Percentiles rank a stretch among this genome's conserved stretches.
Evolutionary conservation across 768 basidiomycete genomes (phyloP).

Genomic region (Sarcodon aspratus): DNA sequence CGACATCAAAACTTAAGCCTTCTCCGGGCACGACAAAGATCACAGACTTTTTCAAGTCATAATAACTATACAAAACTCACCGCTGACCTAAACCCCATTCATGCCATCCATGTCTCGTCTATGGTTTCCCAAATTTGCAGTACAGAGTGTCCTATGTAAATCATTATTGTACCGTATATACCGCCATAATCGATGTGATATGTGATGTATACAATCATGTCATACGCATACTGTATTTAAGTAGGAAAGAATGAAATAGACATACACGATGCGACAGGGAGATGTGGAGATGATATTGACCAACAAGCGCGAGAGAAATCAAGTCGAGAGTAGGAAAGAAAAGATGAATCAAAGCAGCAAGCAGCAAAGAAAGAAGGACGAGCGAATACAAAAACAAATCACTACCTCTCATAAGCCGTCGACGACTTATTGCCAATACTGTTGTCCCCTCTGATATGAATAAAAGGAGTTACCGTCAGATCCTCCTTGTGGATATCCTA

Average conservation of each 20-base stretch:
- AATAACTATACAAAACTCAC: neutral
- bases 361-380: conserved; percentile 10
- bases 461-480: conserved; percentile 56
- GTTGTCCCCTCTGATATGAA: conserved; percentile 59
- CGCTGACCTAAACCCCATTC: too few relatives aligned
- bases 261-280: neutral
- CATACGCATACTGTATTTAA: neutral
- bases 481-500: conserved; percentile 52
- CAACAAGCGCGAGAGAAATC: neutral
- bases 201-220: neutral
- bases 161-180: neutral
- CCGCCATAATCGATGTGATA: neutral
- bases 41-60: neutral
- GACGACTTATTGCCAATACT: conserved; percentile 33
- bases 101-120: too few relatives aligned
- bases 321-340: conserved; percentile 4
- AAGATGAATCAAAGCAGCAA: conserved; percentile 6
- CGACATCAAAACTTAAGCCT: neutral
- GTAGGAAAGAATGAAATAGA: neutral
- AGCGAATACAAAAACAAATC: conserved; percentile 6
- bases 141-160: too few relatives aligned
- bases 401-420: conserved; percentile 1
- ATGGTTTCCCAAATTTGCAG: too few relatives aligned
- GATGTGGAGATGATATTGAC: neutral
- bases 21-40: neutral